Base-by-base conservation (phyloP, 306 rosid species). In the Vigna mungo region DNA sequence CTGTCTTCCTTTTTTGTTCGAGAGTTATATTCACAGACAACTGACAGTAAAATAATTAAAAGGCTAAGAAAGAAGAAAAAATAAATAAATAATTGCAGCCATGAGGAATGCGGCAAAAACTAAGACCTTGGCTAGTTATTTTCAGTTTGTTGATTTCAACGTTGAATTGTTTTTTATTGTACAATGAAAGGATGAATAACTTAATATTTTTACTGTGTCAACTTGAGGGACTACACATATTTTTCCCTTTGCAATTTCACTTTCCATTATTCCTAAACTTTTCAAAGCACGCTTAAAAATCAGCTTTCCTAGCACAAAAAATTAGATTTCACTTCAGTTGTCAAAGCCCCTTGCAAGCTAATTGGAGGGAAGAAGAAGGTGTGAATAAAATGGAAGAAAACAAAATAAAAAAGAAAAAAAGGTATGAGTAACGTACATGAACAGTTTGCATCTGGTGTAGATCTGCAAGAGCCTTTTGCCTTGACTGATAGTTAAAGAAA, bases 391-490 rank as follows among this genome's bases (percentile, higher is more conserved):
- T 53, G 74, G 23, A 39, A 54, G 27, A 53, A 49, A 61, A 44
- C 9, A 39, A 8, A 52, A 18, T 25, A 9, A 27, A 36, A 61
- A 39, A 7, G 47, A 18, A 3, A 9, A 27, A 36, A 61, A 82
- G 52, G 41, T 41, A 32, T 51, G 20, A 39, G 55, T 67, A 49
- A 84, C 91, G 72, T 89, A 95, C 98, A 78, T 92, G 91, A 64
- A 95, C 90, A 70, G 89, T 88, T 68, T 95, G 98, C 98, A 92
- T 92, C 80, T 88, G 97, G 73, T 89, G 91, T 66, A 95, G 90
- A 85, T 95, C 97, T 58, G 95, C 87, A 15, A 92, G 88, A 72
- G 98, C 98, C 70, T 95, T 95, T 76, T 92, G 97, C 88, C 97
- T 89, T 2, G 98, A 95, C 98, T 92, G 96, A 86, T 83, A 75